A percentile compares a stretch with the other conserved stretches of the same genome.
Conservation (phyloP, 2,329 filamentous ascomycete species). For the Alternaria atra region DNA sequence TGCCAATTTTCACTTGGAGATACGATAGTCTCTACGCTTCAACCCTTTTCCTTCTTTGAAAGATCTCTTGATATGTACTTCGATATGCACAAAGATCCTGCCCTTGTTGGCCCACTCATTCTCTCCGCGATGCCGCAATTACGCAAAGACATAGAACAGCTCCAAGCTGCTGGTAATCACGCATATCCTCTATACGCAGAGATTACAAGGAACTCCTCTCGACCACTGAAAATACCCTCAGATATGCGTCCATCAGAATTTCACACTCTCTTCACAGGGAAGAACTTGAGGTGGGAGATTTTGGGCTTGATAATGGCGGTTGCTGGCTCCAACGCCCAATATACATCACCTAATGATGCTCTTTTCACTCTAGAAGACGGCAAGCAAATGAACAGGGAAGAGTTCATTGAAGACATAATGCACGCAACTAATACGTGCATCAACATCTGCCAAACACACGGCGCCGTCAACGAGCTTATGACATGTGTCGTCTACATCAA, state of each 20-base stretch:
- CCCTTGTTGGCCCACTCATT: conserved; percentile 41
- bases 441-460: conserved; percentile 46
- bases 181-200: conserved; percentile 36
- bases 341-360: conserved; percentile 40
- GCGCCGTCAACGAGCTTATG: conserved; percentile 50
- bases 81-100: conserved; percentile 34
- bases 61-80: conserved; percentile 41
- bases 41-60: conserved; percentile 43
- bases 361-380: conserved; percentile 45
- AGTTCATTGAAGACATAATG: conserved; percentile 47
- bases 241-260: conserved; percentile 45
- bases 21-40: conserved; percentile 40
- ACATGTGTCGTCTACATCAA: conserved; percentile 45
- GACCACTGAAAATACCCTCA: conserved; percentile 43
- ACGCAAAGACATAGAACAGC: conserved; percentile 39
- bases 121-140: conserved; percentile 44
- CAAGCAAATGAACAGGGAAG: conserved; percentile 40
- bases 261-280: conserved; percentile 45
- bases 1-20: conserved; percentile 42
- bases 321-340: conserved; percentile 43
- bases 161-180: conserved; percentile 28
- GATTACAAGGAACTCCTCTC: conserved; percentile 44
- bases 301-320: conserved; percentile 42
- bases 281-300: conserved; percentile 48
- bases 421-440: conserved; percentile 49